Base-by-base conservation (phyloP, 441 rosid genomes). In the Corymbia calophylla region DNA sequence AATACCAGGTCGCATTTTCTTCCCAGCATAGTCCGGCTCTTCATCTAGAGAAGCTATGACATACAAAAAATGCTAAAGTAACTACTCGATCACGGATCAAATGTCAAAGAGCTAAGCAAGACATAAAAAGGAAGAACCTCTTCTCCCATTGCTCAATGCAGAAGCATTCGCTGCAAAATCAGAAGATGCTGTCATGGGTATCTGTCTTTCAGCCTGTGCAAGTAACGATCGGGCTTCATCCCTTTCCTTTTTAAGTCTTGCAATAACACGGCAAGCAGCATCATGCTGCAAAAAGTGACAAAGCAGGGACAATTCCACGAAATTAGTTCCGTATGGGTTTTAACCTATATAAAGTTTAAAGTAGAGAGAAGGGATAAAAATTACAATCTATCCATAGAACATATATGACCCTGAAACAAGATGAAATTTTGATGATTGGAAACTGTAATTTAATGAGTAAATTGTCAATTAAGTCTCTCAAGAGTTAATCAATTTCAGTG, bases 191-290 rank as follows among this genome's bases (percentile, higher is more conserved):
- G 93, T 89, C 89, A 93, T 90, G 53, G 99, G 98, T 70, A 96
- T 91, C 91, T 96, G 98, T 89, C 99, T 97, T 90, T 97, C 98
- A 39, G 96, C 96, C 89, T 95, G 97, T 73, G 98, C 90, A 90
- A 98, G 99, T 87, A 98, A 94, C 87, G 97, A 93, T 87, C 97
- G 96, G 51, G 99, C 95, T 89, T 97, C 99, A 90, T 98, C 99
- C 90, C 98, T 95, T 94, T 98, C 99, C 92, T 96, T 98, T 91
- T 93, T 97, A 86, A 98, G 97, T 95, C 99, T 96, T 84, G 99
- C 98, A 94, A 98, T 98, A 90, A 98, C 99, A 54, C 99, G 99
- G 93, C 99, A 98, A 89, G 99, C 99, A 92, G 99, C 98, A 93
- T 98, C 99, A 92, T 98, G 99, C 99, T 98, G 95, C 91, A 89